phyloP scores from a whole-genome alignment of 768 basidiomycete species.

The Tricholoma sp. region DNA sequence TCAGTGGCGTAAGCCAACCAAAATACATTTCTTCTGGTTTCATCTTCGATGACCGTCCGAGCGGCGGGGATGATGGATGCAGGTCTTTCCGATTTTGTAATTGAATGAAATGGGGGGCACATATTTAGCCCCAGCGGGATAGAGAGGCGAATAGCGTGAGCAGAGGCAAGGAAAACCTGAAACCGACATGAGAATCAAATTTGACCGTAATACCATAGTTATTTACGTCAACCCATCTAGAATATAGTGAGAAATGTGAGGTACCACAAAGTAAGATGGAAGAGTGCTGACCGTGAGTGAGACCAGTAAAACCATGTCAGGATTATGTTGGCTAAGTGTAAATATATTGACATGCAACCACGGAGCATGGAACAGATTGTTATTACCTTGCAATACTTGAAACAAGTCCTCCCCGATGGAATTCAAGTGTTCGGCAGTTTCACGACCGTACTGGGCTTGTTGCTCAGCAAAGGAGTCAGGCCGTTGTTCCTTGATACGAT shows the following conservation, averaged over 20 bases:
- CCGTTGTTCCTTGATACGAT: slow-evolving; percentile 38
- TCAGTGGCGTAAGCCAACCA: slow-evolving; percentile 71
- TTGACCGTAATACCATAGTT: background rate
- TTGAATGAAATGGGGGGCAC: slow-evolving; percentile 60
- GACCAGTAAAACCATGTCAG: slow-evolving; percentile 73
- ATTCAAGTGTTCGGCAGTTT: slow-evolving; percentile 42
- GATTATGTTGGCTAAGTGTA: slow-evolving; percentile 48
- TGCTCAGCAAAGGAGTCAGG: slow-evolving; percentile 62
- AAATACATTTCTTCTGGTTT: slow-evolving; percentile 66
- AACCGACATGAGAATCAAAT: slow-evolving; percentile 5
- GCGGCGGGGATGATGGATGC: slow-evolving; percentile 58
- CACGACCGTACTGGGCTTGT: slow-evolving; percentile 52
- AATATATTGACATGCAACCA: background rate
- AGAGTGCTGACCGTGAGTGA: slow-evolving; percentile 52
- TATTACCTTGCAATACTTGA: slow-evolving; percentile 58
- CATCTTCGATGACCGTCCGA: slow-evolving; percentile 61
- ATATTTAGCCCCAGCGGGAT: slow-evolving; percentile 69
- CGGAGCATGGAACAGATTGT: background rate
- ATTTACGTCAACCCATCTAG: slow-evolving; percentile 70
- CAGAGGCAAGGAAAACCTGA: slow-evolving; percentile 57
- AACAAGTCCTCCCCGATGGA: slow-evolving; percentile 50
- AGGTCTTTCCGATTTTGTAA: slow-evolving; percentile 51
- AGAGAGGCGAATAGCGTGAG: slow-evolving; percentile 50
- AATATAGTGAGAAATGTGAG: slow-evolving; percentile 6
- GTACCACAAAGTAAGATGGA: background rate